Evolutionary conservation across 2,329 filamentous ascomycete genomes (phyloP).

Genomic region (Lizonia empirigonia): DNA sequence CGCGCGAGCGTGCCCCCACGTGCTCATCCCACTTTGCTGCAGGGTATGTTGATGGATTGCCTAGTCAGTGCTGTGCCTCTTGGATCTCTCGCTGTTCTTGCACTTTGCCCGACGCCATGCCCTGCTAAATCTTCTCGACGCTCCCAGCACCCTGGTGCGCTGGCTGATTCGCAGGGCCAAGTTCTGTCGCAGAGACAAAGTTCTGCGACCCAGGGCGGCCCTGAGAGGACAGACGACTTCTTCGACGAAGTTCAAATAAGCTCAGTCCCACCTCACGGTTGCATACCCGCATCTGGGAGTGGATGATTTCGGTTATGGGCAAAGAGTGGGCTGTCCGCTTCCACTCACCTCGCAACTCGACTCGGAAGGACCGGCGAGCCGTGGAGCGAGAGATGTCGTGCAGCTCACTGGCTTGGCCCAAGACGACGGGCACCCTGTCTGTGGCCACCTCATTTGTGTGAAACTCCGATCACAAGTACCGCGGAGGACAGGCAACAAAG

Average conservation of each 20-base stretch:
- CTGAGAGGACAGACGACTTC: conserved; percentile 5
- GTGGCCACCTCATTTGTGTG: conserved; percentile 22
- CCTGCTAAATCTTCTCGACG: conserved; percentile 2
- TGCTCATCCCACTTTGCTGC: conserved; percentile 19
- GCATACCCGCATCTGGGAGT: conserved; percentile 33
- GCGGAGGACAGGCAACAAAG: conserved; percentile 8
- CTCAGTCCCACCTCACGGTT: conserved; percentile 41
- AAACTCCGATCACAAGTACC: conserved; percentile 20
- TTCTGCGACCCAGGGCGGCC: conserved; percentile 5
- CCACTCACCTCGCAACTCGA: conserved; percentile 21
- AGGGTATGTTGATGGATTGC: conserved; percentile 8
- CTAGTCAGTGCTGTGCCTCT: conserved; percentile 13
- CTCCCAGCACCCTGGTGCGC: conserved; percentile 7
- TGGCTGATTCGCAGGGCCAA: conserved; percentile 3
- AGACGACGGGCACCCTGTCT: conserved; percentile 13
- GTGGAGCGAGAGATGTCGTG: conserved; percentile 31
- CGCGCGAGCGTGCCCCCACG: conserved; percentile 26
- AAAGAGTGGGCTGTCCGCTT: conserved; percentile 32
- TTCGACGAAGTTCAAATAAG: conserved; percentile 37
- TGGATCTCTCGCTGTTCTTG: conserved; percentile 8
- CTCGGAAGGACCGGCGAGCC: conserved; percentile 32
- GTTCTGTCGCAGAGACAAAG: not conserved
- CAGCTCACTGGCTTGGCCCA: conserved; percentile 24
- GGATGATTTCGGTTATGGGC: conserved; percentile 29
- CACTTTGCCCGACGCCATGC: conserved; percentile 13